Conservation (phyloP, 1,139 yeast species). For the Yamadazyma trypodendri region DNA sequence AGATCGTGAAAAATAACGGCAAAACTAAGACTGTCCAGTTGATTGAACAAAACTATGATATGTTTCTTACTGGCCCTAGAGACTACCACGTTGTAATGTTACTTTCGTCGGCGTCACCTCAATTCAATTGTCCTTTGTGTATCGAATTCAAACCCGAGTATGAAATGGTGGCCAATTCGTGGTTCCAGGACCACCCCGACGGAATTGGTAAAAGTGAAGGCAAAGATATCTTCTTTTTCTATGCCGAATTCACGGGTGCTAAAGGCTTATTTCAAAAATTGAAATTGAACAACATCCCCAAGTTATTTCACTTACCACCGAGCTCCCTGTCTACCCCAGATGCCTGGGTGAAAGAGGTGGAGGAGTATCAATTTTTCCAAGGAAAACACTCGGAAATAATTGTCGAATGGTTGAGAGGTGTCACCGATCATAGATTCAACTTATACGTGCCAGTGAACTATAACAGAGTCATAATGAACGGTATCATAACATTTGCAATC, state of each 20-base stretch:
- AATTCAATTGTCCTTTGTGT: constrained; percentile 79
- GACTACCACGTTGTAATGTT: constrained; percentile 66
- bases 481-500: constrained; percentile 35
- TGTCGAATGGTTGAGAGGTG: constrained; percentile 32
- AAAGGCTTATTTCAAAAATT: constrained; percentile 54
- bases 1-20: constrained; percentile 20
- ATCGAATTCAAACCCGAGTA: constrained; percentile 66
- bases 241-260: constrained; percentile 66
- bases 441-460: constrained; percentile 57
- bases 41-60: constrained; percentile 60
- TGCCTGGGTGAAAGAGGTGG: constrained; percentile 35
- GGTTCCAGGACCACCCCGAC: constrained; percentile 48
- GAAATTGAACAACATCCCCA: constrained; percentile 75
- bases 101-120: constrained; percentile 71
- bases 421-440: constrained; percentile 44
- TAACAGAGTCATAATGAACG: constrained; percentile 50
- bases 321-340: constrained; percentile 33
- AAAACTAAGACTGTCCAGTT: constrained; percentile 31
- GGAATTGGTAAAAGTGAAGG: constrained; percentile 28
- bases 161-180: constrained; percentile 53
- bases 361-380: constrained; percentile 50
- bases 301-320: constrained; percentile 65
- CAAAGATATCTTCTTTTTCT: constrained; percentile 61
- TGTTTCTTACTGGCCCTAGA: constrained; percentile 63
- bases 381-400: constrained; percentile 52